Evolutionary conservation across 179 eudicot genomes (phyloP), one percentile per base, ranked within the genome.

Genomic region (Carnegiea gigantea): DNA sequence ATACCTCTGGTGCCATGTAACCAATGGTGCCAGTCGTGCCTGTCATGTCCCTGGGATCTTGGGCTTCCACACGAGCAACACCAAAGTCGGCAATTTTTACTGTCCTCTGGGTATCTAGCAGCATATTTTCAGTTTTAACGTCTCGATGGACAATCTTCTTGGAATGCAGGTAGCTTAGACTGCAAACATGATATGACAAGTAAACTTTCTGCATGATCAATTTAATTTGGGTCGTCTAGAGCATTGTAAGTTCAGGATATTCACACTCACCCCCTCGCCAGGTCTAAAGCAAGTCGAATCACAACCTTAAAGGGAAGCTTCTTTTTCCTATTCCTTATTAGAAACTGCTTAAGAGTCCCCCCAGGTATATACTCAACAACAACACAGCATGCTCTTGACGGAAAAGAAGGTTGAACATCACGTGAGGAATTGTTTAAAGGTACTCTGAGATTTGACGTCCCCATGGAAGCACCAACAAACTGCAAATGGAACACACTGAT

Each of bases 391-490:
- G 86, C 88, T 78, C 87, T 80, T 10, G 88, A 77, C n/a, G 90
- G 79, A 74, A 82, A 80, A 67, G 76, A 23, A 24, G 48, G 79
- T 60, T 38, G 60, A 48, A 14, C 62, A 64, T 70, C 80, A 70
- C 77, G 77, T 53, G 85, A 79, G 23, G 83, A 23, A 71, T 71
- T 82, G 54, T 82, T 79, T 59, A 59, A 20, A 77, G 90, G 90
- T 33, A 88, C 65, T 80, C 80, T 88, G 26, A 88, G 90, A 78
- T 86, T 86, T 46, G 88, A 82, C 18, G 88, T 84, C 48, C 88
- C 88, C 88, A 88, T 88, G 65, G 90, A 88, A 76, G 90, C 90
- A 62, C 90, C 90, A 65, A 88, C 84, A 82, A 88, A 86, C 90
- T 88, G 81, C 82, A 83, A 76, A 73, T 13, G 7, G 51, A 74